Percentiles rank a stretch among this genome's conserved stretches.
phyloP scores from a whole-genome alignment of 805 yeast genomes.

The Saturnispora sekii region DNA sequence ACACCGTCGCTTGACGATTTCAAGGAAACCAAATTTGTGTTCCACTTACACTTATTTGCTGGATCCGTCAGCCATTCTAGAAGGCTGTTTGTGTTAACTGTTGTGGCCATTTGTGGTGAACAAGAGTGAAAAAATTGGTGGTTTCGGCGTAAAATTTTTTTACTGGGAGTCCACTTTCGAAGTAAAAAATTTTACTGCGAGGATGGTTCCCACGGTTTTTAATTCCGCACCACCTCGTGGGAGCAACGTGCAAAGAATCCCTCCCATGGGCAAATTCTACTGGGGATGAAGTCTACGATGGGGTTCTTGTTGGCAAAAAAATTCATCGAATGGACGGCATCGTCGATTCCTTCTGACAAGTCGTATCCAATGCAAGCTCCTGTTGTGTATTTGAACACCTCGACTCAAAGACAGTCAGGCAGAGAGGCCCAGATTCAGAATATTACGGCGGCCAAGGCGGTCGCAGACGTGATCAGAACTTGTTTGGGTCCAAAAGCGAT shows the following conservation, averaged over 20 bases:
- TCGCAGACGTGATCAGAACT: constrained; percentile 93
- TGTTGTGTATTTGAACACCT: constrained; percentile 75
- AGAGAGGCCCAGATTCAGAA: constrained; percentile 96
- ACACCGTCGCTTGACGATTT: constrained; percentile 37
- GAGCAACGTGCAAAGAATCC: no score
- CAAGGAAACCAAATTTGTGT: constrained; percentile 35
- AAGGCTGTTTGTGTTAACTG: constrained; percentile 24
- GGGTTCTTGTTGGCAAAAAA: background rate
- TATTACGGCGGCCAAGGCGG: constrained; percentile 99
- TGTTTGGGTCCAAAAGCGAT: constrained; percentile 98
- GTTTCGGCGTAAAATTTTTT: background rate
- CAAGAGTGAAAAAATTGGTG: background rate
- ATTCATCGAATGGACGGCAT: background rate
- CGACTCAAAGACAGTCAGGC: constrained; percentile 89
- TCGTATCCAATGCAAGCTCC: constrained; percentile 60
- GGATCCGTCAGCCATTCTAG: constrained; percentile 43
- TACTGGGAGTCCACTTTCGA: background rate
- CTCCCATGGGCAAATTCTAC: no score
- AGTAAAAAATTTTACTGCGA: background rate
- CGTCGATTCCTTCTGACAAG: background rate
- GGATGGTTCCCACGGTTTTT: background rate
- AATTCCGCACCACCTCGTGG: background rate
- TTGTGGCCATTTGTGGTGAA: constrained; percentile 23
- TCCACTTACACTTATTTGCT: constrained; percentile 43
- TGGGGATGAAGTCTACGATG: no score